phyloP scores from a whole-genome alignment of 1,284 basidiomycete species.

The Trichosporon asahii region DNA sequence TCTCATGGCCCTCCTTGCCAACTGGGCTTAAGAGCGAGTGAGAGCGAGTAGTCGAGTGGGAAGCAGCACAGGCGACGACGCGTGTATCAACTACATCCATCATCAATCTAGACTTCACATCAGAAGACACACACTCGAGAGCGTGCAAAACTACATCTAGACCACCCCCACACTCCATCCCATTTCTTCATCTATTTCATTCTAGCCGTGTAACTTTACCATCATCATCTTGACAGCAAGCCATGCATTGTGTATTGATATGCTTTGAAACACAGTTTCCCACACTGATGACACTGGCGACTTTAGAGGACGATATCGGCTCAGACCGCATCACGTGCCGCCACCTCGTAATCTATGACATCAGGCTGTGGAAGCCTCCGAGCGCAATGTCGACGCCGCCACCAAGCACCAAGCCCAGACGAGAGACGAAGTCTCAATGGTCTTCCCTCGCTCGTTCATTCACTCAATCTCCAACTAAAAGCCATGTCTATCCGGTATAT shows the following conservation, averaged over 20 bases:
- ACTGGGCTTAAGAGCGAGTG: slow-evolving; percentile 63
- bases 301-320: background rate
- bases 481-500: slow-evolving; percentile 71
- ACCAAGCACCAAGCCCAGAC: no score
- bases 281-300: no score
- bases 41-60: background rate
- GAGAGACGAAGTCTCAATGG: background rate
- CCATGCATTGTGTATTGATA: slow-evolving; percentile 5
- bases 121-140: background rate
- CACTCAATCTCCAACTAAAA: background rate
- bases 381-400: background rate
- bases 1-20: slow-evolving; percentile 78
- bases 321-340: background rate
- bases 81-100: background rate
- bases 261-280: no score
- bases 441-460: background rate
- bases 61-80: background rate
- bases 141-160: background rate
- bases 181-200: background rate
- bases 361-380: background rate
- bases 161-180: background rate
- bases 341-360: background rate
- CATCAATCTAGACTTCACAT: background rate
- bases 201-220: background rate
- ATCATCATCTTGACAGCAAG: background rate